phyloP scores from a whole-genome alignment of 305 asterid species.

The Stenogyne calaminthoides region DNA sequence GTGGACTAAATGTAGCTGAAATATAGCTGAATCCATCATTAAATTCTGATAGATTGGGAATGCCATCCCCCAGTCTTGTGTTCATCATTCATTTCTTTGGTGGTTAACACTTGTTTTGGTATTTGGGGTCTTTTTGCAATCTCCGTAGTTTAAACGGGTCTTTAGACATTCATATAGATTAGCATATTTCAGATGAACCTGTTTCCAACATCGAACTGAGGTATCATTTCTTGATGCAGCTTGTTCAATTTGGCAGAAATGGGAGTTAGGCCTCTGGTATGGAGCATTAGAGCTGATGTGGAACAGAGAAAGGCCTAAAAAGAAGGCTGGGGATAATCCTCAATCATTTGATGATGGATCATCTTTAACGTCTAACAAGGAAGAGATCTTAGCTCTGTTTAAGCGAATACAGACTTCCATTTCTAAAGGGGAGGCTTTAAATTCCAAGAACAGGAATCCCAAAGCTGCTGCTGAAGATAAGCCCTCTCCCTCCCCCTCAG shows the following conservation, averaged over 20 bases:
- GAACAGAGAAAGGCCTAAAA: conserved; percentile 31
- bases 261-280: conserved; percentile 38
- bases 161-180: background rate
- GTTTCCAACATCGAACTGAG: conserved; percentile 46
- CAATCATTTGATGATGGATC: conserved; percentile 36
- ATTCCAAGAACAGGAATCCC: conserved; percentile 44
- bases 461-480: conserved; percentile 38
- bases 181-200: conserved; percentile 7
- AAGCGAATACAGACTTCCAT: conserved; percentile 64
- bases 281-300: conserved; percentile 49
- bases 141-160: background rate
- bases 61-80: background rate
- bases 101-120: background rate
- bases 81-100: background rate
- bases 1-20: conserved; percentile 12
- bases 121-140: background rate
- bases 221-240: conserved; percentile 82
- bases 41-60: background rate
- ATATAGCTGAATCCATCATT: conserved; percentile 1
- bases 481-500: conserved; percentile 43
- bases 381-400: conserved; percentile 73
- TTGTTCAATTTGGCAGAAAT: conserved; percentile 89
- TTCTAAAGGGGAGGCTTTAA: conserved; percentile 46
- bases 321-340: conserved; percentile 32
- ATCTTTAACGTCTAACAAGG: conserved; percentile 47